Evolutionary conservation across 1,284 basidiomycete genomes (phyloP), one percentile per base, ranked within the genome.

Genomic region (Naganishia sp.): DNA sequence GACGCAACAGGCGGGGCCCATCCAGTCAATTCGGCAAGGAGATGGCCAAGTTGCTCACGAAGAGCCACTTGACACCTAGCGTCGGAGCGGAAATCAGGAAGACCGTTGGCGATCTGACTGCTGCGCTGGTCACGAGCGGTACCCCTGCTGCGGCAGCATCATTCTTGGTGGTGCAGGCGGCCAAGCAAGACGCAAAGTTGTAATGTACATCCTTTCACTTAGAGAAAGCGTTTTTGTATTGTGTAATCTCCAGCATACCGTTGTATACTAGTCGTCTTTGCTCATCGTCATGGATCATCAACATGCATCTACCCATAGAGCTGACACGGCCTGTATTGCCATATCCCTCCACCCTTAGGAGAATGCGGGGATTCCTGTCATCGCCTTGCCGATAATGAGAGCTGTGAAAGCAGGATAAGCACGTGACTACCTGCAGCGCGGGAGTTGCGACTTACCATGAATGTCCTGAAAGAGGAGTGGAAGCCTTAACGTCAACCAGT

Each of bases 381-480:
- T 88, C 1, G 90, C 90, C 77, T 92, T 94, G 65, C 94, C 94
- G 52, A 97, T 81, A 66, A 96, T 93, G 64, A 96, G 87, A 7
- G 89, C 80, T 76, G 72, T 68, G 55, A 72, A 70, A 53, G 15
- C n/a, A 9, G n/a, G 21, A 61, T 61, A 17, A 62, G 54, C 52
- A 41, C 18, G 17, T 25, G 32, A 6, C 23, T 39, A 71, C 6
- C 5, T 53, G 31, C 15, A 15, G 13, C 47, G 56, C 21, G 21
- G 31, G 39, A 28, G 13, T 39, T 10, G 7, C 35, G 35, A 47
- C 68, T 69, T 28, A 73, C 76, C 84, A 74, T 92, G 90, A 49
- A 92, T 89, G 73, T 92, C 90, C 86, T 91, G 71, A 25, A 69
- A 63, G 52, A 50, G 28, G 45, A 41, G 13, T 17, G 31, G 21